Base-by-base conservation (phyloP, 495 filamentous ascomycete genomes). In the Penicillium antarcticum region DNA sequence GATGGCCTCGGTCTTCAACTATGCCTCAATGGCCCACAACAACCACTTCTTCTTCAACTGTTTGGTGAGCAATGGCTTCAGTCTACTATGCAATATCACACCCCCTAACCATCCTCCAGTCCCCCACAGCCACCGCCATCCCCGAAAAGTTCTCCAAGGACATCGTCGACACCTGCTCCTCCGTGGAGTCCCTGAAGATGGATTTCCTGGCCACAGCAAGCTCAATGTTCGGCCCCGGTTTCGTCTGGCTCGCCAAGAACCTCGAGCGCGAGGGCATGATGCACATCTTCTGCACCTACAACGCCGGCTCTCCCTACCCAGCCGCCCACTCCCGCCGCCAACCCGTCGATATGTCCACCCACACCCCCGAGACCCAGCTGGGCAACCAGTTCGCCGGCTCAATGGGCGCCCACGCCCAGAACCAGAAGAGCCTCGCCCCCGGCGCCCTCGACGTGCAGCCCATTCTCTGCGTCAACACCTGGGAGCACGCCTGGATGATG, bases 221-320 rank as follows among this genome's bases (percentile, higher is more conserved):
- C 54, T 79, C 83, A 69, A 96, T 97, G 91, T 98, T 98, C 75
- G 95, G 95, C 39, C 91, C 91, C 1, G 94, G 92, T 46, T 97
- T 92, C 75, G 90, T 97, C 57, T 98, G 94, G 94, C 85, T 98
- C 42, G 87, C 95, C 52, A 77, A 74, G 58, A 73, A 74, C 62
- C 56, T 72, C 23, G 69, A 69, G 51, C 51, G 59, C 41, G 76
- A 82, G 56, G 67, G 66, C 6, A 66, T 79, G 46, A 73, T 92
- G 68, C 81, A 84, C 60, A 86, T 97, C 60, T 80, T 98, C 51
- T 78, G 81, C 55, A 98, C 94, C 36, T 98, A 97, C 76, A 79
- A 91, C 51, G 92, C 94, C 50, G 94, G 94, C 42, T 86, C 87
- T 0, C 94, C 94, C 8, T 92, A 91, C 71, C 81, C 89, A 14